phyloP scores from a whole-genome alignment of 768 basidiomycete genomes.

The Lactifluus pinguis region DNA sequence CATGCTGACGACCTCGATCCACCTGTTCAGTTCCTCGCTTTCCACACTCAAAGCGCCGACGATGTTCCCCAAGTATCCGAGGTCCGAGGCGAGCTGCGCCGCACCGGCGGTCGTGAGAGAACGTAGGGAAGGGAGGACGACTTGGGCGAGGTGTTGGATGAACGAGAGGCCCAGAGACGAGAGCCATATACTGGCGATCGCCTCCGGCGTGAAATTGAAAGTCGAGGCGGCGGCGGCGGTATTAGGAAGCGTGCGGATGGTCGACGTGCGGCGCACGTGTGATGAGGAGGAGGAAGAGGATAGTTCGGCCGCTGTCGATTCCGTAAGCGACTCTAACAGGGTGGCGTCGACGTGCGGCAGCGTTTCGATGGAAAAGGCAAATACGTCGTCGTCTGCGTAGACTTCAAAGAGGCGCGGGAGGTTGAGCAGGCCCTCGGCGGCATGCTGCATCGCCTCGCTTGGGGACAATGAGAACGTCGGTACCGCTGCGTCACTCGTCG shows the following conservation, averaged over 20 bases:
- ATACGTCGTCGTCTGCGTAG: conserved; percentile 85
- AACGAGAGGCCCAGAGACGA: conserved; percentile 80
- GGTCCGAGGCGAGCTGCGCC: conserved; percentile 76
- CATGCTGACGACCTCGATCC: conserved; percentile 64
- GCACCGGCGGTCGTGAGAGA: conserved; percentile 57
- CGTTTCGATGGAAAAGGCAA: conserved; percentile 80
- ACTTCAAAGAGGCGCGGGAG: conserved; percentile 91
- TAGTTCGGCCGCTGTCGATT: conserved; percentile 26
- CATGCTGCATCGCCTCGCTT: conserved; percentile 76
- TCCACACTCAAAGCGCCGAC: conserved; percentile 87
- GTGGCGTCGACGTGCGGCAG: conserved; percentile 62
- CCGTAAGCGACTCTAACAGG: conserved; percentile 38
- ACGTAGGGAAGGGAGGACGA: conserved; percentile 63
- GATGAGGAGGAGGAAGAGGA: not conserved
- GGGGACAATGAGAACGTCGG: conserved; percentile 93
- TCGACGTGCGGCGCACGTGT: conserved; percentile 30
- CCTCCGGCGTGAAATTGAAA: conserved; percentile 50
- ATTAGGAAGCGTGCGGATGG: conserved; percentile 1
- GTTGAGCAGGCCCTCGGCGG: conserved; percentile 91
- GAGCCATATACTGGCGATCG: conserved; percentile 86
- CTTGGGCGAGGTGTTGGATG: conserved; percentile 59
- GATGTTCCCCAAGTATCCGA: conserved; percentile 87
- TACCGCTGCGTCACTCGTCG: conserved; percentile 46
- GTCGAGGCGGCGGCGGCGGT: not conserved
- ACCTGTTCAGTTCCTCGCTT: conserved; percentile 65